These are phyloP conservation scores for Eimeria tenella DNA, from an alignment of 169 alveolate species.

Conservation along the genomic window DNA sequence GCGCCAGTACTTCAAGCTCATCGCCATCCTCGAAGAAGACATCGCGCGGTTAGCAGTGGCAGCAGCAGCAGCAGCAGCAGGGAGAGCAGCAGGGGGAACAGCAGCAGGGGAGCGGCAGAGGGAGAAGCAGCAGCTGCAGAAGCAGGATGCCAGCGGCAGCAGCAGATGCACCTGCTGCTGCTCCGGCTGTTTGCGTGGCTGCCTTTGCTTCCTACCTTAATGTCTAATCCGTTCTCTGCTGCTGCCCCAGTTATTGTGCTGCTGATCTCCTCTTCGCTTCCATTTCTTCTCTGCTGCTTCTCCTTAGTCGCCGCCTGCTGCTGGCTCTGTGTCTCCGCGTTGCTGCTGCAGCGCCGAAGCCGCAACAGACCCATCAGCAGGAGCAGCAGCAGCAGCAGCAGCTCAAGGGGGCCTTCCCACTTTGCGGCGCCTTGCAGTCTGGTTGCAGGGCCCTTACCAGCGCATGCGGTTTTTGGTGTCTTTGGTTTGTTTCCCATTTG, in stretches of 20 bases:
- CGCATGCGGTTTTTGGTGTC: slow-evolving; percentile 77
- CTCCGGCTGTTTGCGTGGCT: background rate
- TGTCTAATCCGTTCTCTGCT: too few relatives aligned
- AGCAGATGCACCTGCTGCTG: background rate
- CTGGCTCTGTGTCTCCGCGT: background rate
- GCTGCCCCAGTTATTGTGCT: too few relatives aligned
- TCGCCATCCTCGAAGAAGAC: slow-evolving; percentile 42
- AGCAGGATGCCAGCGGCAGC: background rate
- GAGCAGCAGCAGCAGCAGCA: slow-evolving; percentile 33
- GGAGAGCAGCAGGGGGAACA: background rate
- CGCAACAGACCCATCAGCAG: background rate
- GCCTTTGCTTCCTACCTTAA: background rate
- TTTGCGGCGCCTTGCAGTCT: slow-evolving; percentile 73
- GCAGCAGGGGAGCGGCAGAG: too few relatives aligned
- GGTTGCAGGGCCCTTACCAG: slow-evolving; percentile 76
- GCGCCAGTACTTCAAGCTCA: slow-evolving; percentile 42
- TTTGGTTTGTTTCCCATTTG: slow-evolving; percentile 1
- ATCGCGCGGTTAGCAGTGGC: slow-evolving; percentile 1
- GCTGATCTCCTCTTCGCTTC: background rate
- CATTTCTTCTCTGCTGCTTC: background rate
- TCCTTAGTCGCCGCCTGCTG: background rate
- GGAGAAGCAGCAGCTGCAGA: background rate
- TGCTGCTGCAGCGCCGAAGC: slow-evolving; percentile 1
- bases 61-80: slow-evolving; percentile 36
- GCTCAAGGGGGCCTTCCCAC: slow-evolving; percentile 45